Evolutionary conservation across 2,329 filamentous ascomycete genomes (phyloP).

Genomic region (Rutstroemia sp.): DNA sequence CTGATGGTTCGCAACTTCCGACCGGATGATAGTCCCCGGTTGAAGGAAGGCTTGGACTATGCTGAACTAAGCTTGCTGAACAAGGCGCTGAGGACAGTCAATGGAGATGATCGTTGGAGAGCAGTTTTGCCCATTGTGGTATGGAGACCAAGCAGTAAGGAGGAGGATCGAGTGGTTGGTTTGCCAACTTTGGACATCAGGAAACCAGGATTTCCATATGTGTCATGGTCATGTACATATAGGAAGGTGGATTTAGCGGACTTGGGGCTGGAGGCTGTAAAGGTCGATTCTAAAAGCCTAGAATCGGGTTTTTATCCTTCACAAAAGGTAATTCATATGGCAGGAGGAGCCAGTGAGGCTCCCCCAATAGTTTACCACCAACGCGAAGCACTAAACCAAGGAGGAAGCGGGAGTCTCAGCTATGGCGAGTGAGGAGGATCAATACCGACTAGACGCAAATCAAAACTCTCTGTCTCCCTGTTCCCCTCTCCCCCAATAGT

Average conservation of each 20-base stretch:
- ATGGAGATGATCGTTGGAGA: not conserved
- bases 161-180: not conserved
- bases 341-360: not conserved
- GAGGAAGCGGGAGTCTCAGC: too few relatives aligned
- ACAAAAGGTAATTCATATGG: not conserved
- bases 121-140: not conserved
- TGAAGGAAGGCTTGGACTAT: not conserved
- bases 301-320: too few relatives aligned
- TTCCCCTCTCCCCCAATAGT: too few relatives aligned
- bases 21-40: not conserved
- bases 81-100: not conserved
- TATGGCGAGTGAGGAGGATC: too few relatives aligned
- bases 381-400: too few relatives aligned
- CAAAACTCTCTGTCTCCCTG: too few relatives aligned
- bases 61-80: not conserved
- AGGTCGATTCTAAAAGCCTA: not conserved
- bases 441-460: too few relatives aligned
- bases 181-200: not conserved
- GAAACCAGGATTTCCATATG: not conserved
- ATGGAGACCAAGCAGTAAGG: not conserved
- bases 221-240: conserved; percentile 1
- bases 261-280: not conserved
- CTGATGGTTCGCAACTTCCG: too few relatives aligned
- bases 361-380: too few relatives aligned
- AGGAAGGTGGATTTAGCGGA: not conserved